These are phyloP conservation scores for Cornus controversa DNA, from an alignment of 148 eudicot genomes.

Conservation along the genomic window DNA sequence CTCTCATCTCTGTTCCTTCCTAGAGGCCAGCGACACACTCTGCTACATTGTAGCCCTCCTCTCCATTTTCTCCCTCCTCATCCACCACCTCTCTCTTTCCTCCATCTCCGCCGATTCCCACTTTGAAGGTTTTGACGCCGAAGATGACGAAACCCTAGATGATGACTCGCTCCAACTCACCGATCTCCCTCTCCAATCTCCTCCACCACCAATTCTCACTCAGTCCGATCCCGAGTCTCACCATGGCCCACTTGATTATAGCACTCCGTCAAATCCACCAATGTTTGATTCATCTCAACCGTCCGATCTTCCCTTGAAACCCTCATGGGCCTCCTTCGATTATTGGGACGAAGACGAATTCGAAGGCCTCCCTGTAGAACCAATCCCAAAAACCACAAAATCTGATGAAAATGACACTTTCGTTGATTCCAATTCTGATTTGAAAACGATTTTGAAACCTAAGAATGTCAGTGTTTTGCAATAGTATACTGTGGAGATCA, in stretches of 20 bases:
- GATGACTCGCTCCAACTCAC: slow-evolving; percentile 35
- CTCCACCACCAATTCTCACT: slow-evolving; percentile 43
- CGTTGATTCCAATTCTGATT: slow-evolving; percentile 15
- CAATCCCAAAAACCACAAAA: slow-evolving; percentile 16
- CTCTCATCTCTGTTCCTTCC: slow-evolving; percentile 29
- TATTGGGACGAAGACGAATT: slow-evolving; percentile 98
- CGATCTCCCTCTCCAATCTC: slow-evolving; percentile 38
- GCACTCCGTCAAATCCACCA: neutral
- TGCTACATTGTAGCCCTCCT: slow-evolving; percentile 38
- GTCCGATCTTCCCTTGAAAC: slow-evolving; percentile 24
- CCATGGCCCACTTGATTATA: slow-evolving; percentile 30
- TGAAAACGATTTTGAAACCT: neutral
- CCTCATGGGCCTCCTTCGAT: slow-evolving; percentile 45
- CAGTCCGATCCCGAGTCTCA: slow-evolving; percentile 39
- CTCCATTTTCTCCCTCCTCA: slow-evolving; percentile 50
- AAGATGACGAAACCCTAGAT: slow-evolving; percentile 51
- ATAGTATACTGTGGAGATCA: slow-evolving; percentile 51
- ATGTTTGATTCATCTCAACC: slow-evolving; percentile 15
- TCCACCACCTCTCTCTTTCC: slow-evolving; percentile 37
- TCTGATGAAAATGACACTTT: slow-evolving; percentile 19
- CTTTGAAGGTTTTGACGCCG: slow-evolving; percentile 50
- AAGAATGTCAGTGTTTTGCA: neutral
- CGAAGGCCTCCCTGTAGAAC: slow-evolving; percentile 72
- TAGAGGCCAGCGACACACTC: slow-evolving; percentile 29
- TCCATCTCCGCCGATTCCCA: slow-evolving; percentile 33